phyloP scores from a whole-genome alignment of 139 green algal genomes.

The Chlamydomonas urium region DNA sequence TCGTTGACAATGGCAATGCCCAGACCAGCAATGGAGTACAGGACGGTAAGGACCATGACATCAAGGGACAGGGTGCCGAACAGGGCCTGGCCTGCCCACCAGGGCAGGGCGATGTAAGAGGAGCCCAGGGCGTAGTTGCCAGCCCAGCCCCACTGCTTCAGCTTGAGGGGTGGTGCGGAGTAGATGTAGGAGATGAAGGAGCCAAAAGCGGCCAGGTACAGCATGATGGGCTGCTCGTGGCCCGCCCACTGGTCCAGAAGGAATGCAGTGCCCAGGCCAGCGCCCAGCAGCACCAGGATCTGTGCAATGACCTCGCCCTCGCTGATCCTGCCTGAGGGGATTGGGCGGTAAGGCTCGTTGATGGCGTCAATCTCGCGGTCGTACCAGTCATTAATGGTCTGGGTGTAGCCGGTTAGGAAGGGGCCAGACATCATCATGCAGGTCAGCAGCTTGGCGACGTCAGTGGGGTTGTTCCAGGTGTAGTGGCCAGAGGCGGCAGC shows the following conservation, averaged over 20 bases:
- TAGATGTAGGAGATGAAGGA: constrained; percentile 99
- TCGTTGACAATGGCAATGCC: constrained; percentile 99
- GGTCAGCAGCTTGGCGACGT: constrained; percentile 68
- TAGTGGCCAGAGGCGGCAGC: constrained; percentile 92
- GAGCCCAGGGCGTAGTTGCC: constrained; percentile 95
- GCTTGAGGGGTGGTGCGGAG: constrained; percentile 94
- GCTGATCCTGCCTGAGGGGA: constrained; percentile 89
- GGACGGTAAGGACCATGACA: constrained; percentile 91
- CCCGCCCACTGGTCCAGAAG: constrained; percentile 61
- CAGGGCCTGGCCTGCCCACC: constrained; percentile 90
- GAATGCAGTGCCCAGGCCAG: constrained; percentile 75
- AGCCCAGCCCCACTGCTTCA: constrained; percentile 92
- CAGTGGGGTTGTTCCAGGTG: constrained; percentile 75
- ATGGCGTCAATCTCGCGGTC: constrained; percentile 98
- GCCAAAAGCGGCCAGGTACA: constrained; percentile 81
- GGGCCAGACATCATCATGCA: constrained; percentile 96
- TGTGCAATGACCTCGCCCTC: constrained; percentile 82
- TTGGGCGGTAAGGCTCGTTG: constrained; percentile 98
- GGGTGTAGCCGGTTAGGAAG: constrained; percentile 97
- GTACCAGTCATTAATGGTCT: constrained; percentile 98
- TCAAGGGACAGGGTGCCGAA: constrained; percentile 89
- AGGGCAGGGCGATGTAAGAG: constrained; percentile 96
- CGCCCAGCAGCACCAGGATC: constrained; percentile 81
- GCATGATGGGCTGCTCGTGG: constrained; percentile 62
- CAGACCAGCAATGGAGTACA: constrained; percentile 94